Evolutionary conservation across 2,329 filamentous ascomycete genomes (phyloP).

Genomic region (Orbilia brochopaga): DNA sequence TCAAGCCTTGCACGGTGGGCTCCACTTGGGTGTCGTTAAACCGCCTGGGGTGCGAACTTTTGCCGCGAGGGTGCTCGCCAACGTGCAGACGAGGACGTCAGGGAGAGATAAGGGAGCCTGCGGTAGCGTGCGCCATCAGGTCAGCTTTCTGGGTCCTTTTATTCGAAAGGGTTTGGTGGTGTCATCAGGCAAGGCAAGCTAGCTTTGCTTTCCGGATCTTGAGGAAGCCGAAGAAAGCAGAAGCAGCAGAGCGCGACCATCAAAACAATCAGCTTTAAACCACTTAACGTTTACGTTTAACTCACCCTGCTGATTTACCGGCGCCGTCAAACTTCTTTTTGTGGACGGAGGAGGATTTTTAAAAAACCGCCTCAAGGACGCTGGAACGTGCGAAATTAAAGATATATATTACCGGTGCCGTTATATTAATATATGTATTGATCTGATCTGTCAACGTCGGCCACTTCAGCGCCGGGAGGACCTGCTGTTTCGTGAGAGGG

Average conservation of each 20-base stretch:
- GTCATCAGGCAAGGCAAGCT: too few species aligned
- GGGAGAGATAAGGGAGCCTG: constrained; percentile 22
- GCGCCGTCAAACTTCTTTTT: too few species aligned
- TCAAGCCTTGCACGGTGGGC: constrained; percentile 24
- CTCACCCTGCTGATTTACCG: too few species aligned
- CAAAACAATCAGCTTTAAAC: too few species aligned
- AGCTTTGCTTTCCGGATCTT: too few species aligned
- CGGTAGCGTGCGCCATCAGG: constrained; percentile 24
- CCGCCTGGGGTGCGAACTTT: constrained; percentile 25
- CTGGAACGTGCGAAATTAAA: neutral
- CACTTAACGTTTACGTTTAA: too few species aligned
- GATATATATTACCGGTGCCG: constrained; percentile 3
- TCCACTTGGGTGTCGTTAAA: constrained; percentile 28
- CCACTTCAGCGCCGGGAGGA: constrained; percentile 24
- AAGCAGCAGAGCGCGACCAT: too few species aligned
- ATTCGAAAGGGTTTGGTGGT: too few species aligned
- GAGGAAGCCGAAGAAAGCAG: too few species aligned
- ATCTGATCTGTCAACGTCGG: constrained; percentile 49
- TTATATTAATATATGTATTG: too few species aligned
- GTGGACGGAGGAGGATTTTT: too few species aligned
- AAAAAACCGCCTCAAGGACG: too few species aligned
- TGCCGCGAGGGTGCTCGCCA: constrained; percentile 28
- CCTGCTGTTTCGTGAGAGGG: constrained; percentile 25
- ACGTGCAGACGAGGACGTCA: constrained; percentile 14
- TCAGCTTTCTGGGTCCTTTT: constrained; percentile 23